phyloP scores from a whole-genome alignment of 176 grass and related monocot genomes.

The Avena sativa region DNA sequence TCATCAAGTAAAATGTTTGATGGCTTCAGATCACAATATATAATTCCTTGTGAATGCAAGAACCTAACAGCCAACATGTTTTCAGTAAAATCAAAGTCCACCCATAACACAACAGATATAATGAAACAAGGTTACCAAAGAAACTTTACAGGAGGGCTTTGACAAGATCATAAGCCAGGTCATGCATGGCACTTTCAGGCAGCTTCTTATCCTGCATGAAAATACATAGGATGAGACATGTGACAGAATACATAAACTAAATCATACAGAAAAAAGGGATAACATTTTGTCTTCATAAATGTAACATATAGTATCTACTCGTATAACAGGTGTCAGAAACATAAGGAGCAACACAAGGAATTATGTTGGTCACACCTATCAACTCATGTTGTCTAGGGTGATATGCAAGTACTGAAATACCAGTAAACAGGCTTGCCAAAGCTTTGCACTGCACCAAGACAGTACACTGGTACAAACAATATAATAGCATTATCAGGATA shows the following conservation, averaged over 20 bases:
- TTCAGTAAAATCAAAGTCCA: slow-evolving; percentile 35
- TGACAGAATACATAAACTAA: slow-evolving; percentile 28
- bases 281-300: slow-evolving; percentile 9
- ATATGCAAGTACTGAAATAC: background rate
- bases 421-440: background rate
- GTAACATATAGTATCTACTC: slow-evolving; percentile 10
- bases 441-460: background rate
- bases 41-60: slow-evolving; percentile 97
- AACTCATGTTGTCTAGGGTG: no score
- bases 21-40: slow-evolving; percentile 98
- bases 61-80: slow-evolving; percentile 63
- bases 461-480: slow-evolving; percentile 13
- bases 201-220: slow-evolving; percentile 76
- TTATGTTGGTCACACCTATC: background rate
- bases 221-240: slow-evolving; percentile 37
- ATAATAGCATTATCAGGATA: slow-evolving; percentile 15
- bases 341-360: slow-evolving; percentile 6
- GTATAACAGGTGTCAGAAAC: slow-evolving; percentile 14
- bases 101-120: slow-evolving; percentile 37
- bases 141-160: slow-evolving; percentile 90
- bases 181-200: slow-evolving; percentile 93
- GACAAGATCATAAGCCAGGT: slow-evolving; percentile 78
- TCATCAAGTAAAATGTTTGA: slow-evolving; percentile 98
- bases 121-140: slow-evolving; percentile 31
- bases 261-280: slow-evolving; percentile 7